A percentile compares a stretch with the other conserved stretches of the same genome.
Conservation (phyloP, 1,284 basidiomycete species). For the Schizopora paradoxa region DNA sequence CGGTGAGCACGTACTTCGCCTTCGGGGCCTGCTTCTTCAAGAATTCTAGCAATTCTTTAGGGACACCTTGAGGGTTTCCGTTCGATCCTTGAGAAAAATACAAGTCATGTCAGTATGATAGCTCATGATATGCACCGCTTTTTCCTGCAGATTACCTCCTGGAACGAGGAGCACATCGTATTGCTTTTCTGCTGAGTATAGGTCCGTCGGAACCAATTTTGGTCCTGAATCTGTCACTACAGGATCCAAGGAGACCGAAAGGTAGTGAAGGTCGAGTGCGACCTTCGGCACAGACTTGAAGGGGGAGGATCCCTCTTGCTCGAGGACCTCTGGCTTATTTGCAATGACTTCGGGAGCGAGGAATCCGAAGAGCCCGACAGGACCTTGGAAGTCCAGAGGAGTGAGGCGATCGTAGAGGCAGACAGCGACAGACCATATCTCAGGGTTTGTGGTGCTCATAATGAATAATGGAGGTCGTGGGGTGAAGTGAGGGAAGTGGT, state of each 20-base stretch:
- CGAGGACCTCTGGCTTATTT: too few species aligned
- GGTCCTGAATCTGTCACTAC: constrained; percentile 19
- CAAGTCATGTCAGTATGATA: too few species aligned
- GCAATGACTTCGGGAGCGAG: constrained; percentile 25
- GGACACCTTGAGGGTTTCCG: constrained; percentile 13
- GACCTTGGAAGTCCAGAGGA: constrained; percentile 30
- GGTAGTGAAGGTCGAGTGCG: constrained; percentile 21
- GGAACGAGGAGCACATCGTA: constrained; percentile 27
- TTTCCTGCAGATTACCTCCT: constrained; percentile 24
- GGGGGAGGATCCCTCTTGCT: constrained; percentile 6
- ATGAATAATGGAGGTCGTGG: too few species aligned
- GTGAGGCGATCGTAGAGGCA: constrained; percentile 28
- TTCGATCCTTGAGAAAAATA: too few species aligned
- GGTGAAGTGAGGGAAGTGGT: too few species aligned
- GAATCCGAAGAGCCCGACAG: constrained; percentile 28
- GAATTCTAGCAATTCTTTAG: constrained; percentile 20
- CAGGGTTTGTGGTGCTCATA: too few species aligned
- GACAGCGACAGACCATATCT: constrained; percentile 26
- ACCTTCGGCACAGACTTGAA: too few species aligned
- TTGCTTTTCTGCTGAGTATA: constrained; percentile 18
- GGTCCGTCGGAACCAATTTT: constrained; percentile 20
- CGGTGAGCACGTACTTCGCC: constrained; percentile 22
- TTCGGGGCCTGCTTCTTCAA: constrained; percentile 23
- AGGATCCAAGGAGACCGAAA: constrained; percentile 23
- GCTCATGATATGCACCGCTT: too few species aligned